These are phyloP conservation scores for Hydrangea macrophylla DNA, from an alignment of 148 eudicot species.

Conservation along the genomic window DNA sequence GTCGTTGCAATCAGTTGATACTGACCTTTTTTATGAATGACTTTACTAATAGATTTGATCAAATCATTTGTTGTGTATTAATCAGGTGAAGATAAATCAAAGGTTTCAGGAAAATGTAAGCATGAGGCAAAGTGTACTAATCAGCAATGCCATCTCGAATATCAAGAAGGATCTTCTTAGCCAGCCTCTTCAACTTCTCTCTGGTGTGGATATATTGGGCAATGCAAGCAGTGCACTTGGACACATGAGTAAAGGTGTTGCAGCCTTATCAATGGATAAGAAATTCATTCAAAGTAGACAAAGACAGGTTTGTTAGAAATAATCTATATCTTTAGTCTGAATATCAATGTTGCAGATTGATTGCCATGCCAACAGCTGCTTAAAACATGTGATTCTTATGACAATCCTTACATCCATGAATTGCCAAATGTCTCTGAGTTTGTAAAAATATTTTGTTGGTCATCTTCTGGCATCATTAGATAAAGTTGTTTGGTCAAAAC, in stretches of 20 bases:
- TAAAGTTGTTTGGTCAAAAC: too few species aligned
- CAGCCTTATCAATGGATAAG: conserved; percentile 96
- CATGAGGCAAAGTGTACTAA: conserved; percentile 83
- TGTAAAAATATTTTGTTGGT: too few species aligned
- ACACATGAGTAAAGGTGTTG: conserved; percentile 99
- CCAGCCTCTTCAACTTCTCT: conserved; percentile 96
- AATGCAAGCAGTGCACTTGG: conserved; percentile 99
- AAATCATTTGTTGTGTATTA: conserved; percentile 13
- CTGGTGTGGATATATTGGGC: conserved; percentile 96
- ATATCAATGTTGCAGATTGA: not conserved
- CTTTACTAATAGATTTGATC: conserved; percentile 11
- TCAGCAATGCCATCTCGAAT: conserved; percentile 70
- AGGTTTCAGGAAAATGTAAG: conserved; percentile 84
- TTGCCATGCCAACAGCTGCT: too few species aligned
- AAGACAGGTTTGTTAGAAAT: conserved; percentile 67
- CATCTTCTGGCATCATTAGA: too few species aligned
- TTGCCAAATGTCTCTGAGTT: too few species aligned
- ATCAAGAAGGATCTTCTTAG: conserved; percentile 90
- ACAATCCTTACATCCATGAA: too few species aligned
- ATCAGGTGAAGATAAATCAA: conserved; percentile 79
- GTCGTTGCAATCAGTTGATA: not conserved
- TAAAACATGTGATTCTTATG: too few species aligned
- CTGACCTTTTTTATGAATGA: conserved; percentile 1
- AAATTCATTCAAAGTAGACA: conserved; percentile 94
- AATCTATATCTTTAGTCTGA: not conserved